Conservation (phyloP, 805 yeast species). For the Candida chilensis region DNA sequence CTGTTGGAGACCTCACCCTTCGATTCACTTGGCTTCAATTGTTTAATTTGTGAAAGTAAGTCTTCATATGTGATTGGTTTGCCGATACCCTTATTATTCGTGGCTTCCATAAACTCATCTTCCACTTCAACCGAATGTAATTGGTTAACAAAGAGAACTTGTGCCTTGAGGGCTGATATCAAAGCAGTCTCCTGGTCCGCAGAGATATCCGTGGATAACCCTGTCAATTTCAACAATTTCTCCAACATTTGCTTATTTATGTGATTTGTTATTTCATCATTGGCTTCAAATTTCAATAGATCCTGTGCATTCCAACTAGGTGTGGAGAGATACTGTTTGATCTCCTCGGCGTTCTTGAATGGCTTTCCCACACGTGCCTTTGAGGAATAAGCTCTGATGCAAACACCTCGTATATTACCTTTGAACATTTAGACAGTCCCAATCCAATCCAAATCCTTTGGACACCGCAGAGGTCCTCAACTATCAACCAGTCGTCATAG, state of each 20-base stretch:
- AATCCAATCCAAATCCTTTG: no score
- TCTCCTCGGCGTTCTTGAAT: conserved; percentile 4
- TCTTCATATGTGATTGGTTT: conserved; percentile 17
- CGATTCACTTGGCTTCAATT: conserved; percentile 9
- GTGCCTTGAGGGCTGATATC: conserved; percentile 28
- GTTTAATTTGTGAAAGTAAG: conserved; percentile 13
- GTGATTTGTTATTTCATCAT: conserved; percentile 2
- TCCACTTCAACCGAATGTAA: conserved; percentile 22
- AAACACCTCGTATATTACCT: no score
- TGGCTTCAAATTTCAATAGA: conserved; percentile 6
- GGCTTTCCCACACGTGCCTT: conserved; percentile 1
- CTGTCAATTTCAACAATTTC: conserved; percentile 37
- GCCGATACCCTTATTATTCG: conserved; percentile 3
- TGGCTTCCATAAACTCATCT: conserved; percentile 1
- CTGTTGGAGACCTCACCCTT: conserved; percentile 31
- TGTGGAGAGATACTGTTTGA: conserved; percentile 4
- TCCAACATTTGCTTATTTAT: conserved; percentile 8
- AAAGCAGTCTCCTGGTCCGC: conserved; percentile 16
- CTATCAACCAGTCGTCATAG: no score
- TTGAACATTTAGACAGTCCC: no score
- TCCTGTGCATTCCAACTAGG: conserved; percentile 16
- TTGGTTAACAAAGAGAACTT: conserved; percentile 39
- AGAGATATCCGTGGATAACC: conserved; percentile 24
- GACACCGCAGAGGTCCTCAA: no score
- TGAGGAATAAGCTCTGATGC: no score